These are phyloP conservation scores for Cladosporium sp. DNA, from an alignment of 2,329 filamentous ascomycete species.

Conservation along the genomic window DNA sequence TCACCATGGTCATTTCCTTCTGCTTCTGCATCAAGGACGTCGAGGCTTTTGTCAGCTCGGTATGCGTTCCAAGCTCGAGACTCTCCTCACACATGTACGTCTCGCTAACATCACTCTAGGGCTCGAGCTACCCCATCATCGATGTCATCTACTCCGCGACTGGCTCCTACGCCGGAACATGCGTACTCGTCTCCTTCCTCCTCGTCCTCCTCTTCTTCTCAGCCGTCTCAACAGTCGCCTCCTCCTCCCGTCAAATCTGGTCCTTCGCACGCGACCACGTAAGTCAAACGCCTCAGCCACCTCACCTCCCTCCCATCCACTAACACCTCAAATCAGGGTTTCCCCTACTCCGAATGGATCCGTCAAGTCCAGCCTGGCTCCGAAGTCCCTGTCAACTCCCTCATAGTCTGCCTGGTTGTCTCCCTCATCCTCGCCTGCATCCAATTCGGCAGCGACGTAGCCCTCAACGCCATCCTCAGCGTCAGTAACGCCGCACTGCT, in stretches of 20 bases:
- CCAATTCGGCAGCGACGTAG: slow-evolving; percentile 39
- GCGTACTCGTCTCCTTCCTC: slow-evolving; percentile 29
- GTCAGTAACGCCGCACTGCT: slow-evolving; percentile 34
- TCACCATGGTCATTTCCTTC: slow-evolving; percentile 36
- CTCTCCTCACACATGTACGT: not conserved
- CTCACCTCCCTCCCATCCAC: not conserved
- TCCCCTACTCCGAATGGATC: slow-evolving; percentile 33
- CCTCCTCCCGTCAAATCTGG: slow-evolving; percentile 31
- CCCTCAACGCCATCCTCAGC: slow-evolving; percentile 39
- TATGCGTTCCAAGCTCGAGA: too few species aligned
- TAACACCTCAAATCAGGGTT: slow-evolving; percentile 16
- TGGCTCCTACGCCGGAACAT: slow-evolving; percentile 27
- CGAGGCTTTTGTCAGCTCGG: slow-evolving; percentile 17
- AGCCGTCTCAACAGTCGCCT: slow-evolving; percentile 33
- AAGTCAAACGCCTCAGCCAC: not conserved
- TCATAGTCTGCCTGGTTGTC: slow-evolving; percentile 28
- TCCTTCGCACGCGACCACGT: slow-evolving; percentile 30
- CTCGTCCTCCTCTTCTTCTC: slow-evolving; percentile 32
- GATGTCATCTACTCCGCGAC: slow-evolving; percentile 29
- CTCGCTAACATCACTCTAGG: slow-evolving; percentile 15
- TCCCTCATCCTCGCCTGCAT: slow-evolving; percentile 36
- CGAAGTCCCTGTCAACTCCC: slow-evolving; percentile 32
- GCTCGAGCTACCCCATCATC: slow-evolving; percentile 28
- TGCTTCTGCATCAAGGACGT: slow-evolving; percentile 22
- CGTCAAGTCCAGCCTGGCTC: slow-evolving; percentile 26